Evolutionary conservation across 176 grass and related monocot species (phyloP).

Genomic region (Phyllostachys edulis): DNA sequence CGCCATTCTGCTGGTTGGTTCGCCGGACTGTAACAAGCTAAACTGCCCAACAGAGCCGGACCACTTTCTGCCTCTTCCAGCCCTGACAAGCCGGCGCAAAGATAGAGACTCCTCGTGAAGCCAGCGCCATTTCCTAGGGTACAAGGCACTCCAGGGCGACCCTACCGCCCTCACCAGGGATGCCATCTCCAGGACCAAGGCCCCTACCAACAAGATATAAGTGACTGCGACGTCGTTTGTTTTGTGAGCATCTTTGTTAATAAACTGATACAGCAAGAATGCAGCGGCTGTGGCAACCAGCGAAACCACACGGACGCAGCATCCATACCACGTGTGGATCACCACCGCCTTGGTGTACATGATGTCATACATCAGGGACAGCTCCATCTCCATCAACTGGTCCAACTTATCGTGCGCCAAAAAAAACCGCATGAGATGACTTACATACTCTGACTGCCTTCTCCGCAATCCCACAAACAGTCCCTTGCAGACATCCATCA

Average conservation of each 20-base stretch:
- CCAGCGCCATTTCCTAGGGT: not conserved
- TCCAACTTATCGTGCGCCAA: not conserved
- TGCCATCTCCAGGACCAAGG: not conserved
- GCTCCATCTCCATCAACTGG: slow-evolving; percentile 1
- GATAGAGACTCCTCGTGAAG: not conserved
- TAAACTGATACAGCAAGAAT: not conserved
- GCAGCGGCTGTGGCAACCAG: not conserved
- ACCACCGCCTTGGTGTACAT: slow-evolving; percentile 44
- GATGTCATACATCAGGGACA: slow-evolving; percentile 36
- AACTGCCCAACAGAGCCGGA: not conserved
- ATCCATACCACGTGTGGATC: slow-evolving; percentile 2
- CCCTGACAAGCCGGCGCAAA: not conserved
- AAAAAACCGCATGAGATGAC: too few species aligned
- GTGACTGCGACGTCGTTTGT: slow-evolving; percentile 26
- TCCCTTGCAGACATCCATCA: not conserved
- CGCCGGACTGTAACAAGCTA: not conserved
- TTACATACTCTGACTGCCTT: too few species aligned
- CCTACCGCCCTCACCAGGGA: not conserved
- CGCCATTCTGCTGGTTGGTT: not conserved
- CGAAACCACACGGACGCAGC: slow-evolving; percentile 1
- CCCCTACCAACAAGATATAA: slow-evolving; percentile 32
- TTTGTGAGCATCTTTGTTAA: not conserved
- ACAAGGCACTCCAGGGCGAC: not conserved
- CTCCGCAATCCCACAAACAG: not conserved
- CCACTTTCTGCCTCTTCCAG: not conserved